Conservation (phyloP, 768 basidiomycete species). For the Phaffia australis region DNA sequence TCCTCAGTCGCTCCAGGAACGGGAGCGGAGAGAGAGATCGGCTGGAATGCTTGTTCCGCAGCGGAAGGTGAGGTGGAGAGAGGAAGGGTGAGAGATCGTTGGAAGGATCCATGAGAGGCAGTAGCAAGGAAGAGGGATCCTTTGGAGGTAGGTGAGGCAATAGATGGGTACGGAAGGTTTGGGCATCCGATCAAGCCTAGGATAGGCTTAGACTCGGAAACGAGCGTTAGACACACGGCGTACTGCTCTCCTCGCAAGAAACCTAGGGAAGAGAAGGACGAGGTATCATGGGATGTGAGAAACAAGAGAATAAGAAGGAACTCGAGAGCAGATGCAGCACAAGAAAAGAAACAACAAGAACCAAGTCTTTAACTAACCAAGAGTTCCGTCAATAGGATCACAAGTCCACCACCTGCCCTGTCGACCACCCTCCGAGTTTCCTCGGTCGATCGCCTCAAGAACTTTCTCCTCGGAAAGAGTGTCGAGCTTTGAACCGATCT, state of each 20-base stretch:
- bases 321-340: neutral
- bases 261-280: slow-evolving; percentile 45
- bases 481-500: slow-evolving; percentile 40
- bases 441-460: slow-evolving; percentile 78
- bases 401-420: slow-evolving; percentile 49
- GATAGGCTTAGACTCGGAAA: slow-evolving; percentile 64
- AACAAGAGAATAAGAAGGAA: neutral
- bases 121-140: slow-evolving; percentile 26
- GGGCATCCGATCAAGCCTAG: slow-evolving; percentile 87
- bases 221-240: slow-evolving; percentile 77
- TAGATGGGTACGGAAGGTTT: slow-evolving; percentile 52
- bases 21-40: slow-evolving; percentile 49
- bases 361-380: slow-evolving; percentile 14
- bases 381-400: slow-evolving; percentile 81
- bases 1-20: slow-evolving; percentile 36
- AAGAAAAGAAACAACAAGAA: neutral
- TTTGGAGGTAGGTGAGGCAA: slow-evolving; percentile 16
- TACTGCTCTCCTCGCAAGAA: slow-evolving; percentile 88
- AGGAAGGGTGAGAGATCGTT: slow-evolving; percentile 6
- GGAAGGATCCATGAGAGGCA: slow-evolving; percentile 16
- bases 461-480: slow-evolving; percentile 47
- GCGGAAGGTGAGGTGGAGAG: neutral
- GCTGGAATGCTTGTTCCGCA: slow-evolving; percentile 36
- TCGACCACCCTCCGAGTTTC: slow-evolving; percentile 59
- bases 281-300: neutral